Conservation (phyloP, 768 basidiomycete genomes). For the Stropharia rugosoannulata region DNA sequence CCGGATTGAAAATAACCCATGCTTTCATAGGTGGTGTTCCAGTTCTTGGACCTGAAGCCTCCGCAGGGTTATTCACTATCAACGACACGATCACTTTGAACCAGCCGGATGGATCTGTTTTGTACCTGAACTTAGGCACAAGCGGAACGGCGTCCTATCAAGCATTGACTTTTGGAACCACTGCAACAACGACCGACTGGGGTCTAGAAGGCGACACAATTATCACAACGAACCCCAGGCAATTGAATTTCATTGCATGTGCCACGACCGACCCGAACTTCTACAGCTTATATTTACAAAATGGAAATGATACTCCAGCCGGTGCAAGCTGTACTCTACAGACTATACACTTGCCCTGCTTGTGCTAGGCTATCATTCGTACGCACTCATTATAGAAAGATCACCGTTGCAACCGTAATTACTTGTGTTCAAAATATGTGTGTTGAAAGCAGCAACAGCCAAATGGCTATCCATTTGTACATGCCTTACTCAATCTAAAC, state of each 20-base stretch:
- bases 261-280: conserved; percentile 36
- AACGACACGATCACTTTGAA: conserved; percentile 45
- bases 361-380: conserved; percentile 29
- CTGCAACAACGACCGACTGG: conserved; percentile 53
- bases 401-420: neutral
- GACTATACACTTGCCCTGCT: conserved; percentile 43
- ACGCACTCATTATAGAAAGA: too few relatives aligned
- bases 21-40: conserved; percentile 39
- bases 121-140: conserved; percentile 49
- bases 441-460: neutral
- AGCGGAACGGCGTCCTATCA: conserved; percentile 46
- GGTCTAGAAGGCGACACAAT: conserved; percentile 60
- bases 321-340: conserved; percentile 35
- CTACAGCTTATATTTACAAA: conserved; percentile 50
- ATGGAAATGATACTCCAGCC: conserved; percentile 46
- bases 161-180: conserved; percentile 41
- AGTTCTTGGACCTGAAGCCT: conserved; percentile 50
- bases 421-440: neutral
- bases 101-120: conserved; percentile 35
- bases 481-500: too few relatives aligned
- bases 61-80: conserved; percentile 51
- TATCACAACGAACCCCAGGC: conserved; percentile 49
- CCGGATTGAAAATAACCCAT: neutral
- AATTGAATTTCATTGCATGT: conserved; percentile 57
- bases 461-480: neutral